Conservation (phyloP, 2,329 filamentous ascomycete genomes). For the Tolypocladium endophyticum region DNA sequence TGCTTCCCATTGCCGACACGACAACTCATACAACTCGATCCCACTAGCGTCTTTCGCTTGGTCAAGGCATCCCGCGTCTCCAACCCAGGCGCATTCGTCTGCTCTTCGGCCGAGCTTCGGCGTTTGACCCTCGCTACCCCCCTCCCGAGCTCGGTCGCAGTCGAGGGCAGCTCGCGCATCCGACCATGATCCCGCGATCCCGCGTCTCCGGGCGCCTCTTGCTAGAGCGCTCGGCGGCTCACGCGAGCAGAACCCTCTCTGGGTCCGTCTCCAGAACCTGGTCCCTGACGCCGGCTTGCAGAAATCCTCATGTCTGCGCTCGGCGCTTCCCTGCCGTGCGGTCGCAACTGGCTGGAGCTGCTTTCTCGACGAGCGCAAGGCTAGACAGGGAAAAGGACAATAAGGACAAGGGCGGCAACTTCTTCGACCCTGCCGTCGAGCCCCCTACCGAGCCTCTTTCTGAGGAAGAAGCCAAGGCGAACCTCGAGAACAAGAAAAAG, state of each 20-base stretch:
- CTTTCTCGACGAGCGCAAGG: constrained; percentile 25
- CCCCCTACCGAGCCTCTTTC: constrained; percentile 33
- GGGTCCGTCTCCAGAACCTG: constrained; percentile 14
- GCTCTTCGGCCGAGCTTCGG: constrained; percentile 3
- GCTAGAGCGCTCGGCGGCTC: constrained; percentile 22
- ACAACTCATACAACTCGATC: constrained; percentile 5
- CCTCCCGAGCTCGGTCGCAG: background rate
- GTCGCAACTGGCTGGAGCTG: constrained; percentile 15
- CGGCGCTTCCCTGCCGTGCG: constrained; percentile 18
- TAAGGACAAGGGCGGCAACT: constrained; percentile 30
- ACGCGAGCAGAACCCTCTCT: constrained; percentile 13
- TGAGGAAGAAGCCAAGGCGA: constrained; percentile 42
- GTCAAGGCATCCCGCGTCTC: background rate
- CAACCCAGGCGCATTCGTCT: background rate
- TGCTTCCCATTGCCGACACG: constrained; percentile 17
- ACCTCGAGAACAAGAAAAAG: constrained; percentile 34
- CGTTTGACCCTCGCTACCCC: background rate
- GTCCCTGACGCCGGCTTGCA: constrained; percentile 15
- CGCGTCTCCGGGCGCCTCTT: constrained; percentile 27
- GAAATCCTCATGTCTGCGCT: constrained; percentile 19
- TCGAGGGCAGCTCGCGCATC: constrained; percentile 1
- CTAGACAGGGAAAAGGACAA: constrained; percentile 27
- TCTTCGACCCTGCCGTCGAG: constrained; percentile 38
- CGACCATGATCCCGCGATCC: constrained; percentile 29
- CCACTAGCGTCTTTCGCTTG: constrained; percentile 1